Conservation (phyloP, 805 yeast species). For the Alloascoidea hylecoeti region DNA sequence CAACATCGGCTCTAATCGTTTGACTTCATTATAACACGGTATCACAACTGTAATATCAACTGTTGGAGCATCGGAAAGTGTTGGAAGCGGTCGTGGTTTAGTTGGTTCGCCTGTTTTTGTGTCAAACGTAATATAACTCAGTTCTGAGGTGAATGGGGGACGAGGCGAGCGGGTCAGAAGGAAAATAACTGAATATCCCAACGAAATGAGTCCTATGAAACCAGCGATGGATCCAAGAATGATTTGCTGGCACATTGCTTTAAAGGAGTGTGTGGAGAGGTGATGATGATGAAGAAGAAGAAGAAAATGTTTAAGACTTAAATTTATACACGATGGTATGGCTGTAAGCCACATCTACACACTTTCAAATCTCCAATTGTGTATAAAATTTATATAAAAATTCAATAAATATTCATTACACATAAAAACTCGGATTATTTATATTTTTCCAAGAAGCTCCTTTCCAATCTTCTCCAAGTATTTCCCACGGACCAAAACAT, state of each 20-base stretch:
- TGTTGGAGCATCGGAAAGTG: conserved; percentile 14
- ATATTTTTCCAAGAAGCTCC: not conserved
- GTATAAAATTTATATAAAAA: too few relatives aligned
- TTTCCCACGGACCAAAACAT: not conserved
- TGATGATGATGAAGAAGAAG: too few relatives aligned
- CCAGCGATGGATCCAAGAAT: too few relatives aligned
- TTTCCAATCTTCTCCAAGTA: conserved; percentile 1
- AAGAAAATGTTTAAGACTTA: too few relatives aligned
- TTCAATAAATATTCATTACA: too few relatives aligned
- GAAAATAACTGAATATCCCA: conserved; percentile 23
- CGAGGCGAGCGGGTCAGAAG: conserved; percentile 55
- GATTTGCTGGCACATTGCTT: too few relatives aligned
- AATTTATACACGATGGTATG: too few relatives aligned
- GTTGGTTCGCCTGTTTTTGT: conserved; percentile 12
- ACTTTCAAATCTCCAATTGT: too few relatives aligned
- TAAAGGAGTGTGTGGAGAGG: too few relatives aligned
- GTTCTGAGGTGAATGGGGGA: conserved; percentile 34
- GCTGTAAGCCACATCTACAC: too few relatives aligned
- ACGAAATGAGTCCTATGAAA: too few relatives aligned
- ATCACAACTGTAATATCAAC: conserved; percentile 64
- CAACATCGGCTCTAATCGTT: conserved; percentile 56
- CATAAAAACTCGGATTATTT: too few relatives aligned
- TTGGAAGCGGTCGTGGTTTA: conserved; percentile 19
- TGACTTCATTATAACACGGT: conserved; percentile 88
- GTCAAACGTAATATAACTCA: conserved; percentile 36